phyloP scores from a whole-genome alignment of 2,329 filamentous ascomycete species.

The Sphaerulina musiva region DNA sequence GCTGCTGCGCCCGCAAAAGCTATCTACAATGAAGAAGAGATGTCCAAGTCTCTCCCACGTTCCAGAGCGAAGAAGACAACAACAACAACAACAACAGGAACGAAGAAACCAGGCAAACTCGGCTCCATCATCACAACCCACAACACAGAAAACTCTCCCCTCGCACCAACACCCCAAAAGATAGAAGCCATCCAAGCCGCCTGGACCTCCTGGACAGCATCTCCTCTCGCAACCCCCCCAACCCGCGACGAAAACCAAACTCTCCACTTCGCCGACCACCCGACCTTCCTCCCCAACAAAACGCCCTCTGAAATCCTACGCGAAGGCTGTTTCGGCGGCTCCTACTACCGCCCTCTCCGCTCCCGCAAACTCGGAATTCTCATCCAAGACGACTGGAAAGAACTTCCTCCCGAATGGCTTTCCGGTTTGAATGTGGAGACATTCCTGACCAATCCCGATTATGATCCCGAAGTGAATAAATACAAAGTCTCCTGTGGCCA shows the following conservation, averaged over 20 bases:
- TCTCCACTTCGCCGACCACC: slow-evolving; percentile 44
- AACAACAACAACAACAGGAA: neutral
- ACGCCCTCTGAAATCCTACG: slow-evolving; percentile 48
- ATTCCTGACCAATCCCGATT: slow-evolving; percentile 39
- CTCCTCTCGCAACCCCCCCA: slow-evolving; percentile 33
- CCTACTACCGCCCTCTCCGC: slow-evolving; percentile 46
- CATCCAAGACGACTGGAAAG: slow-evolving; percentile 42
- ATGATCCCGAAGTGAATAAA: slow-evolving; percentile 48
- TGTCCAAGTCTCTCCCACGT: slow-evolving; percentile 20
- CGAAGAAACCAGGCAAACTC: neutral
- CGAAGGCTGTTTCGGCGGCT: slow-evolving; percentile 49
- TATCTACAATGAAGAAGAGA: slow-evolving; percentile 37
- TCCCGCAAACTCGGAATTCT: slow-evolving; percentile 40
- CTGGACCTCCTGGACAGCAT: slow-evolving; percentile 43
- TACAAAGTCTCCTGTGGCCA: slow-evolving; percentile 49
- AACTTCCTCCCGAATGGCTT: slow-evolving; percentile 42
- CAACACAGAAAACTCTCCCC: slow-evolving; percentile 11
- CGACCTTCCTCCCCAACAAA: slow-evolving; percentile 48
- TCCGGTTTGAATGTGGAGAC: slow-evolving; percentile 35
- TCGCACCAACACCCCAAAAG: slow-evolving; percentile 26
- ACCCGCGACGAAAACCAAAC: slow-evolving; percentile 38
- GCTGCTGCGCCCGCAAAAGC: slow-evolving; percentile 36
- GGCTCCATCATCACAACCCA: slow-evolving; percentile 5
- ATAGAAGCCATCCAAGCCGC: slow-evolving; percentile 32
- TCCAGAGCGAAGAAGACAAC: slow-evolving; percentile 17